A percentile compares a stretch with the other conserved stretches of the same genome.
phyloP scores from a whole-genome alignment of 2,329 filamentous ascomycete genomes.

The Macrophomina pseudophaseolina region DNA sequence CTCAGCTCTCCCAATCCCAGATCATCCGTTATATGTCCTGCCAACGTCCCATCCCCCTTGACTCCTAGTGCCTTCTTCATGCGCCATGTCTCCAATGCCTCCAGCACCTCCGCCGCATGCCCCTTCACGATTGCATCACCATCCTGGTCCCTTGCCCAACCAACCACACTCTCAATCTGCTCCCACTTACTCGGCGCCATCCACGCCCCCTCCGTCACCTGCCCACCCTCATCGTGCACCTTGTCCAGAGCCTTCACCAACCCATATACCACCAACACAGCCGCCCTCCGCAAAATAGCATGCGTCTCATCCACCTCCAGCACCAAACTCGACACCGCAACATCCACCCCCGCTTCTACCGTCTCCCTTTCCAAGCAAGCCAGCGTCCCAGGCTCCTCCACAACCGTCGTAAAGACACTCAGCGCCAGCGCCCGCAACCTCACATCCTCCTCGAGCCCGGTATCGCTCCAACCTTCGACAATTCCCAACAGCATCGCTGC shows the following conservation, averaged over 20 bases:
- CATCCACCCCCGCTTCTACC: slow-evolving; percentile 60
- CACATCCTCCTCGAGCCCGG: slow-evolving; percentile 68
- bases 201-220: slow-evolving; percentile 58
- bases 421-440: slow-evolving; percentile 72
- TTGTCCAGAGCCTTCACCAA: slow-evolving; percentile 65
- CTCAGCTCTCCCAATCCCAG: slow-evolving; percentile 48
- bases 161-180: slow-evolving; percentile 66
- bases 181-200: slow-evolving; percentile 53
- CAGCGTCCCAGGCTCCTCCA: slow-evolving; percentile 67
- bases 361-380: slow-evolving; percentile 47
- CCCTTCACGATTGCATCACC: slow-evolving; percentile 70
- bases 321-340: slow-evolving; percentile 66
- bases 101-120: slow-evolving; percentile 70
- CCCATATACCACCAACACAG: slow-evolving; percentile 66
- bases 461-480: slow-evolving; percentile 70
- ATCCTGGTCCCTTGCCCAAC: slow-evolving; percentile 69
- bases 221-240: slow-evolving; percentile 53
- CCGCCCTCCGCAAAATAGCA: slow-evolving; percentile 70
- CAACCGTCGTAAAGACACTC: slow-evolving; percentile 64
- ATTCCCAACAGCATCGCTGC: slow-evolving; percentile 61
- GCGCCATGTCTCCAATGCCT: slow-evolving; percentile 68
- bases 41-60: slow-evolving; percentile 32
- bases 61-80: slow-evolving; percentile 57
- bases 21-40: slow-evolving; percentile 24
- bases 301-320: slow-evolving; percentile 66